Evolutionary conservation across 345 rosid genomes (phyloP).

Genomic region (Angophora floribunda): DNA sequence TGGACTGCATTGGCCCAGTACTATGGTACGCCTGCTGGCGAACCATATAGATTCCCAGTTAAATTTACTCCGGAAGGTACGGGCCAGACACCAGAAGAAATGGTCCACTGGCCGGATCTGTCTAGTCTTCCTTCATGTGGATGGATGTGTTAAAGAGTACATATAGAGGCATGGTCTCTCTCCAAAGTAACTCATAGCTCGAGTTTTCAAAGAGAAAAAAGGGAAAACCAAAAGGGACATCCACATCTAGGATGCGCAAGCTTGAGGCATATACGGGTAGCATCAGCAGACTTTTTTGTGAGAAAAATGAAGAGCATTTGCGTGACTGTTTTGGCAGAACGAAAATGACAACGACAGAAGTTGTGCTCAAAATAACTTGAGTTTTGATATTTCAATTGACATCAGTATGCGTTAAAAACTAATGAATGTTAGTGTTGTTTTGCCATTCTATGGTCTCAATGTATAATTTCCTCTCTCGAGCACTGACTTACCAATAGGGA

Average conservation of each 20-base stretch:
- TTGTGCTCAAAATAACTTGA: background rate
- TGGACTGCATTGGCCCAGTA: background rate
- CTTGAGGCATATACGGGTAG: background rate
- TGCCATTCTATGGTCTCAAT: background rate
- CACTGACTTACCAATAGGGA: background rate
- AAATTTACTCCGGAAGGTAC: background rate
- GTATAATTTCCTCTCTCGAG: background rate
- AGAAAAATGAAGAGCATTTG: background rate
- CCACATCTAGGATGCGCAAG: background rate
- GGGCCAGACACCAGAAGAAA: background rate
- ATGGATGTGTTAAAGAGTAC: background rate
- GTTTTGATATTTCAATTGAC: background rate
- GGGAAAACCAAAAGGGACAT: background rate
- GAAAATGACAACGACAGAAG: background rate
- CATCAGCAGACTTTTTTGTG: background rate
- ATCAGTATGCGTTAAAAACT: background rate
- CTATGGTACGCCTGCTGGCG: background rate
- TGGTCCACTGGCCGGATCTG: background rate
- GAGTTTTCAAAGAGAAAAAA: background rate
- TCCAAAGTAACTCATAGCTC: background rate
- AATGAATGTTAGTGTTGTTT: background rate
- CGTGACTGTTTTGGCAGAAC: background rate
- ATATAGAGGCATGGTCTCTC: background rate
- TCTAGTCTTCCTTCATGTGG: background rate
- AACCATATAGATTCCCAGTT: background rate